A percentile compares a stretch with the other conserved stretches of the same genome.
Evolutionary conservation across 768 basidiomycete species (phyloP).

Genomic region (Naematelia encephala): DNA sequence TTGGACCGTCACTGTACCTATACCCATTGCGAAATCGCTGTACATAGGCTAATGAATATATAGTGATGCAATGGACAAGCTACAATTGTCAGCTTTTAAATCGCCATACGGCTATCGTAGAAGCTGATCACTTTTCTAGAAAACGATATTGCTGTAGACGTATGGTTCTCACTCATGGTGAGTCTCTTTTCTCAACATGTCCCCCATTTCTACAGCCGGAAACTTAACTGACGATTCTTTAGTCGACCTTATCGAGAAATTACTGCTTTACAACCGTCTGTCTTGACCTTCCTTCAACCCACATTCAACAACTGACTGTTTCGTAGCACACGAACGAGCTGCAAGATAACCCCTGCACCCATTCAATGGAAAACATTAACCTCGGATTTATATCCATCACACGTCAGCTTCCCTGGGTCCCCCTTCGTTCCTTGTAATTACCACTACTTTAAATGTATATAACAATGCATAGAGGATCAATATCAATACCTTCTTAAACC

Average conservation of each 20-base stretch:
- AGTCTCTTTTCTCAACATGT: constrained; percentile 6
- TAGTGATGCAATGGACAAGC: constrained; percentile 83
- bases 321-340: constrained; percentile 14
- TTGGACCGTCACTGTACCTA: no score
- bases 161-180: constrained; percentile 86
- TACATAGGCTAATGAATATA: neutral
- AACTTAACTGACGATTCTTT: constrained; percentile 13
- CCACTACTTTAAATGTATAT: constrained; percentile 9
- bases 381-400: no score
- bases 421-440: constrained; percentile 3
- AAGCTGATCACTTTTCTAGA: constrained; percentile 20
- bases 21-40: no score
- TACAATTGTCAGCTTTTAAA: constrained; percentile 59
- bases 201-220: neutral
- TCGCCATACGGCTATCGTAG: neutral
- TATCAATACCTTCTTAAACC: constrained; percentile 40
- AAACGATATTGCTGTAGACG: constrained; percentile 94
- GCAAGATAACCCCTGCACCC: neutral
- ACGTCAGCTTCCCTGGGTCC: no score
- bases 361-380: neutral
- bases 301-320: constrained; percentile 1
- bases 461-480: neutral
- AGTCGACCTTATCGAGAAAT: constrained; percentile 95
- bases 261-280: constrained; percentile 92
- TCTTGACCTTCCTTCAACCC: constrained; percentile 12